Percentiles rank a stretch among this genome's conserved stretches.
These are phyloP conservation scores for Parasarocladium wereldwijsianum DNA, from an alignment of 2,329 filamentous ascomycete species.

Conservation along the genomic window DNA sequence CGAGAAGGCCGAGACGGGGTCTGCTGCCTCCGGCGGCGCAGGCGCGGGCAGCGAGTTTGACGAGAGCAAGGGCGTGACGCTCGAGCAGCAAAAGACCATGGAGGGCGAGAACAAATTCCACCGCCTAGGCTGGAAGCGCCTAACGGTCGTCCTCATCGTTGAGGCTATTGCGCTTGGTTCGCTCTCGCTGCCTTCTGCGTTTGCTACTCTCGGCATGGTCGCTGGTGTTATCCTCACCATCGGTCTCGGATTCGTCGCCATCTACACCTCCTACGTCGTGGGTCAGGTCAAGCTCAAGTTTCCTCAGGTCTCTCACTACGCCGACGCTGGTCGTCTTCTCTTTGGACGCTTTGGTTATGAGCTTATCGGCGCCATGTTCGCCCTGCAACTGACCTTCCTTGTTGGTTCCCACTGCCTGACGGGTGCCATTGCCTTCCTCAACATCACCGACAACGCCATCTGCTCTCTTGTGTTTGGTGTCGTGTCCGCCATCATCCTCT, in stretches of 20 bases:
- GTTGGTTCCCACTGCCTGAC: slow-evolving; percentile 59
- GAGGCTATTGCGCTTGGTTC: slow-evolving; percentile 40
- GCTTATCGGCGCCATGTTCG: slow-evolving; percentile 44
- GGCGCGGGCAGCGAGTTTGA: slow-evolving; percentile 8
- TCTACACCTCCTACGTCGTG: slow-evolving; percentile 31
- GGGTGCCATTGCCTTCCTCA: slow-evolving; percentile 54
- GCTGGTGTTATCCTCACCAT: slow-evolving; percentile 28
- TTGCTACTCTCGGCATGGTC: slow-evolving; percentile 38
- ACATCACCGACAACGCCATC: slow-evolving; percentile 39
- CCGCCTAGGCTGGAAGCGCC: slow-evolving; percentile 40
- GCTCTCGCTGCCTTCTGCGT: slow-evolving; percentile 34
- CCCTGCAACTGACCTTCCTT: slow-evolving; percentile 52
- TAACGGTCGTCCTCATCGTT: slow-evolving; percentile 39
- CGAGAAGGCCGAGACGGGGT: slow-evolving; percentile 2
- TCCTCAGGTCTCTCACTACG: slow-evolving; percentile 49
- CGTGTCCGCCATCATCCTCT: slow-evolving; percentile 29
- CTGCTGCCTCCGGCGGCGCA: neutral
- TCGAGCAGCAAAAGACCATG: slow-evolving; percentile 10
- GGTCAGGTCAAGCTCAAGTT: slow-evolving; percentile 32
- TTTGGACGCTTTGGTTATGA: slow-evolving; percentile 46
- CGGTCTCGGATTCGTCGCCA: slow-evolving; percentile 28
- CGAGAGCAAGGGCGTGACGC: slow-evolving; percentile 9
- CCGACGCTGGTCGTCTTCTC: slow-evolving; percentile 50
- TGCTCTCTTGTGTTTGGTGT: slow-evolving; percentile 31
- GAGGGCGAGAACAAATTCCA: slow-evolving; percentile 33